These are phyloP conservation scores for Clonostachys chloroleuca DNA, from an alignment of 2,329 filamentous ascomycete species.

Conservation along the genomic window DNA sequence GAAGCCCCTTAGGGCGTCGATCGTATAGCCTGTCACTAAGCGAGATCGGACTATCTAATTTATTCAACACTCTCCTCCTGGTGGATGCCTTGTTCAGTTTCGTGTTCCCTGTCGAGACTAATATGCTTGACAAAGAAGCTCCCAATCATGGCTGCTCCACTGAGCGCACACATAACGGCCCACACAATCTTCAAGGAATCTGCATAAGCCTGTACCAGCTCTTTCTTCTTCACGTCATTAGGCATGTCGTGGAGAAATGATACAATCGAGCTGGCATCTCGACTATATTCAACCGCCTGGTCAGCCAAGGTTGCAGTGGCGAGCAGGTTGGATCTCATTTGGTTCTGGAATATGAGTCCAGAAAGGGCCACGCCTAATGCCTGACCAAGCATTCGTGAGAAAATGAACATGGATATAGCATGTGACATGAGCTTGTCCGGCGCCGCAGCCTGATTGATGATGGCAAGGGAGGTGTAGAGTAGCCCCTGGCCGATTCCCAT, in stretches of 20 bases:
- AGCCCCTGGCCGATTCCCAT: constrained; percentile 33
- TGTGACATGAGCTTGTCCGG: constrained; percentile 26
- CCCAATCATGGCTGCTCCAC: not conserved
- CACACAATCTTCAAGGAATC: not conserved
- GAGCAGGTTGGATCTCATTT: not conserved
- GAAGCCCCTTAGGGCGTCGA: too few relatives aligned
- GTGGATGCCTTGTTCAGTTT: not conserved
- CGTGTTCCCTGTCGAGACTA: not conserved
- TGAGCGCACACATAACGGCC: not conserved
- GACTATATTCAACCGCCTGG: not conserved
- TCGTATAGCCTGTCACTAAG: too few relatives aligned
- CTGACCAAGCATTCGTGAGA: constrained; percentile 30
- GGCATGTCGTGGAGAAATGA: not conserved
- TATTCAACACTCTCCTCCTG: not conserved
- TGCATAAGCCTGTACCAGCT: not conserved
- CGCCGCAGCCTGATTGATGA: constrained; percentile 13
- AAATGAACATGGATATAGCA: constrained; percentile 32
- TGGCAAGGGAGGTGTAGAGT: constrained; percentile 35
- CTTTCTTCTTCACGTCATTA: not conserved
- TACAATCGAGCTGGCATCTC: not conserved
- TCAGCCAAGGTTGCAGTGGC: not conserved
- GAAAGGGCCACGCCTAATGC: constrained; percentile 41
- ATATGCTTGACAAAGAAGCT: not conserved
- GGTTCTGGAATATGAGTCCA: constrained; percentile 29
- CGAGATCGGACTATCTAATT: too few relatives aligned